Evolutionary conservation across 2,329 filamentous ascomycete species (phyloP), one percentile per base, ranked within the genome.

Genomic region (Sporothrix inflata): DNA sequence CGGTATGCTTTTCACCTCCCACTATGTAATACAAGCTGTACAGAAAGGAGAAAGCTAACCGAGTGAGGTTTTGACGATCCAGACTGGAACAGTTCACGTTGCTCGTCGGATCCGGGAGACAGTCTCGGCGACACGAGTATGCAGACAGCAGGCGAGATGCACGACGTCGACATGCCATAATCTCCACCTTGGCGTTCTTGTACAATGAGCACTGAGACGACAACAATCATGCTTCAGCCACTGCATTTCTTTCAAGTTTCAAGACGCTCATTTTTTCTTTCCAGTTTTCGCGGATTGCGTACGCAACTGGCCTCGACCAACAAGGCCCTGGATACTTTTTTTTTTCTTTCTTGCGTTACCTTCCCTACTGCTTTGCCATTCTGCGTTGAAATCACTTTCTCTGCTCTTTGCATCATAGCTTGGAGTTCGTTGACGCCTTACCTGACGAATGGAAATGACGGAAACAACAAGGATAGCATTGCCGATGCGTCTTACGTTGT

Each of bases 41-140:
- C n/a, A 16, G 53, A 53, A 38, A 40, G 12, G 19, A 34, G 8
- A 53, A 30, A 40, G 8, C 71, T 71, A 63, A 74, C 68, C 27
- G 12, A 40, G 57, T 9, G 34, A 74, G 63, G 61, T 70, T 72
- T 74, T 34, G 68, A 70, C 60, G 68, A 71, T 42, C 73, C 79
- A 87, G 86, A 88, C 73, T 89, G 87, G 87, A 85, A 87, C 75
- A 84, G 84, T 75, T 88, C 84, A 60, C 82, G 82, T 75, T 85
- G 79, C 61, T 88, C 87, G 65, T 89, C 87, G 7, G 87, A 88
- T 42, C 84, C 83, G 72, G 82, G 87, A 77, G 87, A 87, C 72
- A 84, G 84, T 74, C 78, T 87, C 70, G 81, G 82, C 53, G 85
- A 85, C 70, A 79, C 84, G 71, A 80, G 81, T 75, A 82, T 84